phyloP scores from a whole-genome alignment of 2,329 filamentous ascomycete genomes.

The Beauveria sp. region DNA sequence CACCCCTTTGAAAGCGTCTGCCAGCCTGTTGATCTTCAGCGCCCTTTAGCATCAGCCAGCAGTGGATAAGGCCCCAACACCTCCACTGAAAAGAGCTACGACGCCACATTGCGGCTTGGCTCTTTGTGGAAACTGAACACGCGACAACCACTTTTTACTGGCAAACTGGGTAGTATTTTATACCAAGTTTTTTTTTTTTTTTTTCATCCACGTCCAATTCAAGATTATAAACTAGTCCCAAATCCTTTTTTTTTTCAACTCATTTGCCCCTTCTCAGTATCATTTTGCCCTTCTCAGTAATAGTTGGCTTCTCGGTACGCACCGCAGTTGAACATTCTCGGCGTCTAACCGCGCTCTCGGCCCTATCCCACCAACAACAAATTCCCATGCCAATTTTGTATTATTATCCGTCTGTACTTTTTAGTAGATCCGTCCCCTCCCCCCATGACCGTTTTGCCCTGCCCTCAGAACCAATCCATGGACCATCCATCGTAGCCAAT shows the following conservation, averaged over 20 bases:
- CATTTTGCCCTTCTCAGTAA: too few species aligned
- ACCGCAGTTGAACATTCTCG: neutral
- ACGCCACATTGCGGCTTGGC: neutral
- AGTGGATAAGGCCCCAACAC: neutral
- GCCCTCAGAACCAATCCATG: neutral
- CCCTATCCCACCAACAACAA: neutral
- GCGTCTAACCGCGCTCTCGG: neutral
- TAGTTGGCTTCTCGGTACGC: neutral
- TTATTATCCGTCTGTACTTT: too few species aligned
- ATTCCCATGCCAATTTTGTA: too few species aligned
- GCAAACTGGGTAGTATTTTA: too few species aligned
- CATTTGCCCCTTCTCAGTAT: too few species aligned
- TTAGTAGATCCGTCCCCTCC: neutral
- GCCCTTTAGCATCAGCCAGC: neutral
- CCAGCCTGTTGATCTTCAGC: neutral
- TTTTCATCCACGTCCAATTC: too few species aligned
- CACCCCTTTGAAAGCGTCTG: neutral
- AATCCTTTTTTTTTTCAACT: too few species aligned
- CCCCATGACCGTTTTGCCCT: neutral
- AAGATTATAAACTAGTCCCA: too few species aligned
- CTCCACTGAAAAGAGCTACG: neutral
- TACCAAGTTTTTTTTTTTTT: too few species aligned
- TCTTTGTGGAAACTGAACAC: slow-evolving; percentile 9
- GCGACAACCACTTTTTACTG: neutral
- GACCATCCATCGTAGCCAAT: neutral